Conservation (phyloP, 208 protist genomes). For the Trypanosoma caninum region DNA sequence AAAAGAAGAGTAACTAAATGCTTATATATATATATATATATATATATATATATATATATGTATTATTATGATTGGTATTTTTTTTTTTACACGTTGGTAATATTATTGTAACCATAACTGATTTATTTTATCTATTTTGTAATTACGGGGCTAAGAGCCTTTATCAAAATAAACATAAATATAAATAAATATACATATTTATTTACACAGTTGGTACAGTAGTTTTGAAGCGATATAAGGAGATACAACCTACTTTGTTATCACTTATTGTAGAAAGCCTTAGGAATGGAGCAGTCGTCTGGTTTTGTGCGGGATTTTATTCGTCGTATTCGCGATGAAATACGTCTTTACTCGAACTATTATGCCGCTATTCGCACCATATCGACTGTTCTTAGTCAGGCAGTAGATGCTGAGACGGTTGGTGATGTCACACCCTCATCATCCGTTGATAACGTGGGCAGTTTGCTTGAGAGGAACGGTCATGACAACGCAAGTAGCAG, state of each 20-base stretch:
- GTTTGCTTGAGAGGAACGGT: neutral
- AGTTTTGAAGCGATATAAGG: too few species aligned
- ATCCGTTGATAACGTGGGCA: neutral
- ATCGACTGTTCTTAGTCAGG: constrained; percentile 27
- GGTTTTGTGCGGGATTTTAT: constrained; percentile 71
- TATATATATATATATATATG: too few species aligned
- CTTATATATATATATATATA: too few species aligned
- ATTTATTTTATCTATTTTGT: constrained; percentile 10
- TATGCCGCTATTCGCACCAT: constrained; percentile 50
- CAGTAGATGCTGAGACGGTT: constrained; percentile 9
- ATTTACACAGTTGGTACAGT: neutral
- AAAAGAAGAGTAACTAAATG: too few species aligned
- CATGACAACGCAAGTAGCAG: neutral
- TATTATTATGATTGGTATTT: too few species aligned
- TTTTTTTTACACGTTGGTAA: too few species aligned
- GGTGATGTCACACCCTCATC: constrained; percentile 11
- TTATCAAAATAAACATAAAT: neutral
- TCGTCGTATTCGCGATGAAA: constrained; percentile 57
- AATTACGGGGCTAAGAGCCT: too few species aligned
- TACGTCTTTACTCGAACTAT: constrained; percentile 59
- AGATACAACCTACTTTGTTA: too few species aligned
- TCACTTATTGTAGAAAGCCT: neutral
- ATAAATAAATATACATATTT: neutral
- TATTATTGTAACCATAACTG: too few species aligned
- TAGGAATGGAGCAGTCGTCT: constrained; percentile 37